A percentile compares a stretch with the other conserved stretches of the same genome.
Conservation (phyloP, 345 rosid species). For the Brassica juncea region DNA sequence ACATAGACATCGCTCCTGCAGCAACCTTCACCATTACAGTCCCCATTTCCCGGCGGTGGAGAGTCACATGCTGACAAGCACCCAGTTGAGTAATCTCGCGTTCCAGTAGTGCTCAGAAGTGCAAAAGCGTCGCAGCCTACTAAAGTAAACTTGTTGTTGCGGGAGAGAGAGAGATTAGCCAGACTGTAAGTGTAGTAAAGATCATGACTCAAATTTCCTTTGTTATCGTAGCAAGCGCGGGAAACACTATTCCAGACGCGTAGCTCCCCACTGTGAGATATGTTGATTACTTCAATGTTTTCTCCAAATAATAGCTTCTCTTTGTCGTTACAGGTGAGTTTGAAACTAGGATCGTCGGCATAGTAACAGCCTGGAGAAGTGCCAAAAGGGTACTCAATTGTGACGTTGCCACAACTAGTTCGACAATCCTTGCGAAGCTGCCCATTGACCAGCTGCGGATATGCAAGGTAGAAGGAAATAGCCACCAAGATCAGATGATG, state of each 20-base stretch:
- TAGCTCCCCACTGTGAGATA: slow-evolving; percentile 8
- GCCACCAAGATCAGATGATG: slow-evolving; percentile 4
- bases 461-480: not conserved
- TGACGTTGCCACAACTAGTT: slow-evolving; percentile 33
- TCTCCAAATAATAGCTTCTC: not conserved
- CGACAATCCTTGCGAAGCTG: slow-evolving; percentile 18
- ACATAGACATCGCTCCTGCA: not conserved
- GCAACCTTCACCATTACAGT: slow-evolving; percentile 41
- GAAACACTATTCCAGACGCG: not conserved
- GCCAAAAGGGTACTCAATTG: slow-evolving; percentile 47
- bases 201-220: not conserved
- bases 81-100: not conserved
- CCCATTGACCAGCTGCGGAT: not conserved
- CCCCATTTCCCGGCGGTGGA: not conserved
- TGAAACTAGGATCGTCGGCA: slow-evolving; percentile 12
- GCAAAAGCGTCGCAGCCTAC: not conserved
- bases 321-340: not conserved
- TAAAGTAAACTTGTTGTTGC: not conserved
- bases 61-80: slow-evolving; percentile 2
- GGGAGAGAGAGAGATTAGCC: not conserved
- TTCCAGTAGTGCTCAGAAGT: not conserved
- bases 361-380: slow-evolving; percentile 33
- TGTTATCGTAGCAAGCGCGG: not conserved
- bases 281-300: not conserved
- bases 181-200: not conserved